Conservation (phyloP, 305 asterid genomes). For the Fraxinus dipetala region DNA sequence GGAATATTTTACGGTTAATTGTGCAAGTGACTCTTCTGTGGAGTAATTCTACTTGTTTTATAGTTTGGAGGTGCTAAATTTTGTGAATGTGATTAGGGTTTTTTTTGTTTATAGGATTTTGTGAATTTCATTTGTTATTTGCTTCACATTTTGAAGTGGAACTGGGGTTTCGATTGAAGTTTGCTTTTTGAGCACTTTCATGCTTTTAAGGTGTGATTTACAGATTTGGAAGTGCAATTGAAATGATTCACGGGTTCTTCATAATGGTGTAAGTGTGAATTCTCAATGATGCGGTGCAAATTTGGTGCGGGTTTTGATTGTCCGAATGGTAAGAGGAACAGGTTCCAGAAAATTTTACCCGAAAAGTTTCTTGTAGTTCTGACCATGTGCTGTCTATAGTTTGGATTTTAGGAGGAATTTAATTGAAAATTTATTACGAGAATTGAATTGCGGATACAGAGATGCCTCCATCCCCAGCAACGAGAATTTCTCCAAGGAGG, state of each 20-base stretch:
- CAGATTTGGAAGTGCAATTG: constrained; percentile 14
- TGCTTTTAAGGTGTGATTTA: constrained; percentile 24
- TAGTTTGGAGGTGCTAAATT: constrained; percentile 29
- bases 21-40: constrained; percentile 20
- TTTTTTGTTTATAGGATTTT: constrained; percentile 14
- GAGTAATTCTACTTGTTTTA: constrained; percentile 23
- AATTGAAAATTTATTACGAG: constrained; percentile 27
- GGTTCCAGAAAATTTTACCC: constrained; percentile 9
- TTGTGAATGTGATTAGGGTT: constrained; percentile 9
- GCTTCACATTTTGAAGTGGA: constrained; percentile 21
- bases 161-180: constrained; percentile 26
- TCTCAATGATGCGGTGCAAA: constrained; percentile 23
- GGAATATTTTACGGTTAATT: background rate
- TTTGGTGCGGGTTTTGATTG: constrained; percentile 29
- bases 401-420: constrained; percentile 31
- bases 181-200: constrained; percentile 7
- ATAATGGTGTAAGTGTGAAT: constrained; percentile 12
- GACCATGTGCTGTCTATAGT: constrained; percentile 29
- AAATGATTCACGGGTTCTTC: constrained; percentile 13
- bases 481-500: constrained; percentile 79
- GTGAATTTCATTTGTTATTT: constrained; percentile 25
- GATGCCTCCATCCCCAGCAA: constrained; percentile 90
- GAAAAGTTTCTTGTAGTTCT: constrained; percentile 13
- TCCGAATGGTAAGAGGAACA: constrained; percentile 21
- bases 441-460: constrained; percentile 22